phyloP scores from a whole-genome alignment of 352 stramenopile species.

The Phytophthora pini region DNA sequence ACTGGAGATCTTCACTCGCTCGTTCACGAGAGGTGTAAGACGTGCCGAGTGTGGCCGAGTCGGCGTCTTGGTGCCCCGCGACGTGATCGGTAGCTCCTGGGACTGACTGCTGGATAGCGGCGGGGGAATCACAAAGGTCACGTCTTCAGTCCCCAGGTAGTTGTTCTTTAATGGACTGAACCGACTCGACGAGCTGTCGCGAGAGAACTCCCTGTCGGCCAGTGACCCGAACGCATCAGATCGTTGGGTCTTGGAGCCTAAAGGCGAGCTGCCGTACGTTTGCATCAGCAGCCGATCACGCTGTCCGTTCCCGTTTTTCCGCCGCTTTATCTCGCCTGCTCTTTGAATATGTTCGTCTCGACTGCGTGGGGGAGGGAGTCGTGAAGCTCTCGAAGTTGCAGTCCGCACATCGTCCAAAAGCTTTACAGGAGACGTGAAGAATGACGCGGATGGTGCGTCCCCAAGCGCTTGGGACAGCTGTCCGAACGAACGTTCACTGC shows the following conservation, averaged over 20 bases:
- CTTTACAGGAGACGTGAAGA: constrained; percentile 47
- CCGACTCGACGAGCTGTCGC: constrained; percentile 23
- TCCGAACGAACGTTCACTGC: constrained; percentile 36
- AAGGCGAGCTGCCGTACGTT: constrained; percentile 53
- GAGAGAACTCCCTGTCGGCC: constrained; percentile 12
- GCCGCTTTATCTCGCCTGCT: constrained; percentile 35
- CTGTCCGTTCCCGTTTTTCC: constrained; percentile 49
- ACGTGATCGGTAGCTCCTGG: constrained; percentile 25
- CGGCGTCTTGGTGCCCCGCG: constrained; percentile 33
- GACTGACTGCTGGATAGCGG: constrained; percentile 47
- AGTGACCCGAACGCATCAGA: constrained; percentile 15
- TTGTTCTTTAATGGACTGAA: constrained; percentile 57
- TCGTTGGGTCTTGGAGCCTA: constrained; percentile 28
- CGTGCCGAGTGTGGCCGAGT: constrained; percentile 39
- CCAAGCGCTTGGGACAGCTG: constrained; percentile 37
- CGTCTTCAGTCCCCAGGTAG: constrained; percentile 43
- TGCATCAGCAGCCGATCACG: constrained; percentile 55
- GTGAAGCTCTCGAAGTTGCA: constrained; percentile 31
- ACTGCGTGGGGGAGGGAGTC: constrained; percentile 45
- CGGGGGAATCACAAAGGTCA: constrained; percentile 60
- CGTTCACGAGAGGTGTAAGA: constrained; percentile 48
- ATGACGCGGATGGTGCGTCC: constrained; percentile 26
- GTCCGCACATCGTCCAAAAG: constrained; percentile 29
- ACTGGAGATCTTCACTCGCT: constrained; percentile 49
- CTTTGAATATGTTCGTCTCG: constrained; percentile 48